phyloP scores from a whole-genome alignment of 2,329 filamentous ascomycete species.

The Colletotrichum limetticola region DNA sequence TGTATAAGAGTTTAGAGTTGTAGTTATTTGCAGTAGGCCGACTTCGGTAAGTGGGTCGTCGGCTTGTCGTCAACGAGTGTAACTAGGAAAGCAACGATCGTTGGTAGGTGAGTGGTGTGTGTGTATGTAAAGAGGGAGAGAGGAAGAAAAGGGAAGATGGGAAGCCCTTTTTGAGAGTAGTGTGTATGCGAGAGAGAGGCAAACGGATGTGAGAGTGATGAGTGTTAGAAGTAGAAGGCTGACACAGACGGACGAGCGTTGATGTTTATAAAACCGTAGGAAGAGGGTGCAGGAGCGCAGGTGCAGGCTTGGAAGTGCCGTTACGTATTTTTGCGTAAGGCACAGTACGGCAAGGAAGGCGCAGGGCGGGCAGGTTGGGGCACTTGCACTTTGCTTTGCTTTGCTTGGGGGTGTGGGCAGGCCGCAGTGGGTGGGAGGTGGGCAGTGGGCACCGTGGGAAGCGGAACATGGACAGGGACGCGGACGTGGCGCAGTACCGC shows the following conservation, averaged over 20 bases:
- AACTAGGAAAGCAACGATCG: slow-evolving; percentile 9
- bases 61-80: slow-evolving; percentile 22
- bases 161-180: slow-evolving; percentile 4
- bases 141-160: slow-evolving; percentile 2
- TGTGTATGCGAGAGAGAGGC: not conserved
- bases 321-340: slow-evolving; percentile 18
- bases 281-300: not conserved
- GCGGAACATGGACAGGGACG: slow-evolving; percentile 28
- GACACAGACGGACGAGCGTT: slow-evolving; percentile 24
- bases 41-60: slow-evolving; percentile 17
- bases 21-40: slow-evolving; percentile 8
- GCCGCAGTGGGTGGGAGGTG: no score
- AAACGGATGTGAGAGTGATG: slow-evolving; percentile 23
- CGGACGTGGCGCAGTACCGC: slow-evolving; percentile 32
- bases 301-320: not conserved
- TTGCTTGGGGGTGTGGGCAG: no score
- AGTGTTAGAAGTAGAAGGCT: slow-evolving; percentile 4
- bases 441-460: not conserved
- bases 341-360: slow-evolving; percentile 25
- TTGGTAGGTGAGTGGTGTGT: not conserved
- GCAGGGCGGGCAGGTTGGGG: slow-evolving; percentile 20
- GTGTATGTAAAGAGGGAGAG: not conserved
- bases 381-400: no score
- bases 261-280: slow-evolving; percentile 35
- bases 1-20: not conserved